Base-by-base conservation (phyloP, 371 early-diverging fungal species). In the Apophysomyces trapeziformis region DNA sequence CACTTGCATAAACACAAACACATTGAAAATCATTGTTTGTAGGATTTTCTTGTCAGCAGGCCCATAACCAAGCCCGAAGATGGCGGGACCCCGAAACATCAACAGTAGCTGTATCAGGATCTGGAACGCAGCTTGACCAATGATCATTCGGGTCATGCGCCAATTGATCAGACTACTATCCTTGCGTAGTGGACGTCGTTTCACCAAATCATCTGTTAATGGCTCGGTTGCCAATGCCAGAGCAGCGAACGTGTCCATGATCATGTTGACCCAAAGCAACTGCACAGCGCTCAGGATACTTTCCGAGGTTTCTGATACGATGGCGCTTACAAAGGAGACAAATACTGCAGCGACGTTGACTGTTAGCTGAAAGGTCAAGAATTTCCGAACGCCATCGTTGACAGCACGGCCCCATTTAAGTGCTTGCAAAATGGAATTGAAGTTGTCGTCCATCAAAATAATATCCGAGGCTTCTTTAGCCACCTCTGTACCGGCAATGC, bases 161-260 rank as follows among this genome's bases (percentile, higher is more conserved):
- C 67, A 43, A 26, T 86, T 88, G 39, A 95, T 76, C 61, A 95
- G 85, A 12, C 89, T 89, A 57, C 85, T 75, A 38, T 70, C 60
- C 35, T 72, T 71, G n/a, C 64, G 43, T 3, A 68, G 61, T 1
- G 76, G 69, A 38, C 66, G 64, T 2, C 72, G 70, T 5, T 64
- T 56, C 21, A 96, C 93, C 4, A 95, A 88, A 14, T 89, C 92
- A 61, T 93, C 83, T 68, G 96, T 95, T 6, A 95, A 85, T 13
- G 96, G 96, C 77, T 98, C 96, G 77, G 97, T 95, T 18, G 97
- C 97, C 41, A 98, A 88, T 5, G 97, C 95, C 4, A 95, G 92
- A 18, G 98, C 98, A 8, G 98, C 97, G 63, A 96, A 85, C 11
- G 96, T 96, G 76, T 97, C 97, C 37, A 97, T 97, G 16, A 98